These are phyloP conservation scores for Diatrype stigma DNA, from an alignment of 2,329 filamentous ascomycete species.

Conservation along the genomic window DNA sequence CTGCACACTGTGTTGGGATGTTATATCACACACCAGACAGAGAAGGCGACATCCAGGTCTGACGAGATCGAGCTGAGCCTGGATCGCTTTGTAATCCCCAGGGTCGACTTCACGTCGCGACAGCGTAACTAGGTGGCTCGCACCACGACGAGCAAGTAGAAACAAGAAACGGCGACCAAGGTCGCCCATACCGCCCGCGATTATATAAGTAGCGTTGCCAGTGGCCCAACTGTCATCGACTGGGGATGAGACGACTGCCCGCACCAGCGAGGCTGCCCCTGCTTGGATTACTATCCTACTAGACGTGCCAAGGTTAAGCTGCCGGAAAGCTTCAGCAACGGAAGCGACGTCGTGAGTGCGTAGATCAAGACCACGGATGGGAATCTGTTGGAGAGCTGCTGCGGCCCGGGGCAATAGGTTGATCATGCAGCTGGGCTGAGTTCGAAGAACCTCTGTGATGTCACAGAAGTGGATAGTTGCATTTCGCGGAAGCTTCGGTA, in stretches of 20 bases:
- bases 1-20: conserved; percentile 4
- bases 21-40: conserved; percentile 4
- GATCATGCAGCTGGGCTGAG: neutral
- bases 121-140: conserved; percentile 11
- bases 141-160: conserved; percentile 12
- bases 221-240: neutral
- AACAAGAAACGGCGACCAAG: conserved; percentile 9
- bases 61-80: conserved; percentile 3
- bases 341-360: neutral
- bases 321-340: conserved; percentile 1
- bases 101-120: conserved; percentile 6
- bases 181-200: conserved; percentile 16
- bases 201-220: conserved; percentile 8
- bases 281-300: conserved; percentile 5
- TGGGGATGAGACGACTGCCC: neutral
- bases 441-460: neutral
- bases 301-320: conserved; percentile 3
- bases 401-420: neutral
- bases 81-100: conserved; percentile 1
- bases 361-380: neutral
- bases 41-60: conserved; percentile 5
- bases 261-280: neutral
- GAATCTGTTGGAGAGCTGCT: neutral
- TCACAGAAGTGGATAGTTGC: conserved; percentile 2
- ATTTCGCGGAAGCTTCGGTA: conserved; percentile 2